Conservation (phyloP, 208 protist species). For the Wallacemonas collosoma region DNA sequence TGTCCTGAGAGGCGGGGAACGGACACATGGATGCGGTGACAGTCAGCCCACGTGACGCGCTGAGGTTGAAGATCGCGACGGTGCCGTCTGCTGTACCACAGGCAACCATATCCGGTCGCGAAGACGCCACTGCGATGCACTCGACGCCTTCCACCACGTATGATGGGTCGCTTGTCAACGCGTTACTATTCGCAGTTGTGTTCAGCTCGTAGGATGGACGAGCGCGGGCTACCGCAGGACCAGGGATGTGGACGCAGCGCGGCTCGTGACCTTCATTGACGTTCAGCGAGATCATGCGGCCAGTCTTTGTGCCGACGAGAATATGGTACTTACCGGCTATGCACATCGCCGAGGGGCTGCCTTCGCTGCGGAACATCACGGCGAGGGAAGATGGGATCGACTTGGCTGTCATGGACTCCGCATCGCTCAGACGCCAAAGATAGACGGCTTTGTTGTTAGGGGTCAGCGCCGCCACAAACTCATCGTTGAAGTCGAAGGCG, state of each 20-base stretch:
- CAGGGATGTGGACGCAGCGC: constrained; percentile 35
- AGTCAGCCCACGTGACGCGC: constrained; percentile 64
- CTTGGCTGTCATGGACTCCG: constrained; percentile 56
- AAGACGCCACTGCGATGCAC: constrained; percentile 57
- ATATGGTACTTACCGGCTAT: constrained; percentile 83
- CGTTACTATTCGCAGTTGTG: constrained; percentile 19
- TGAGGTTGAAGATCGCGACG: constrained; percentile 62
- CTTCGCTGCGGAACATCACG: constrained; percentile 59
- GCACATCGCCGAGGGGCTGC: constrained; percentile 66
- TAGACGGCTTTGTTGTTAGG: constrained; percentile 40
- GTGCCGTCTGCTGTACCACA: constrained; percentile 76
- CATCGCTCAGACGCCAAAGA: constrained; percentile 60
- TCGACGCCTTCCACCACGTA: constrained; percentile 50
- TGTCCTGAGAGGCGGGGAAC: constrained; percentile 46
- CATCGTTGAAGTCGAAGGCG: constrained; percentile 85
- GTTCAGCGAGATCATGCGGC: constrained; percentile 79
- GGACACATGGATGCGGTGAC: constrained; percentile 49
- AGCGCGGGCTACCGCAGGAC: background rate
- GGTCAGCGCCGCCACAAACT: constrained; percentile 69
- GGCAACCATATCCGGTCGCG: constrained; percentile 72
- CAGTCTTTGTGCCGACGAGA: constrained; percentile 72
- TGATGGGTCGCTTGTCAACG: constrained; percentile 3
- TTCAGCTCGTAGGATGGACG: constrained; percentile 19
- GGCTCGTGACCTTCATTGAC: constrained; percentile 63
- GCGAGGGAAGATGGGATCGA: constrained; percentile 33